Percentiles rank a stretch among this genome's conserved stretches.
Conservation (phyloP, 352 stramenopile genomes). For the Phytophthora capsici region DNA sequence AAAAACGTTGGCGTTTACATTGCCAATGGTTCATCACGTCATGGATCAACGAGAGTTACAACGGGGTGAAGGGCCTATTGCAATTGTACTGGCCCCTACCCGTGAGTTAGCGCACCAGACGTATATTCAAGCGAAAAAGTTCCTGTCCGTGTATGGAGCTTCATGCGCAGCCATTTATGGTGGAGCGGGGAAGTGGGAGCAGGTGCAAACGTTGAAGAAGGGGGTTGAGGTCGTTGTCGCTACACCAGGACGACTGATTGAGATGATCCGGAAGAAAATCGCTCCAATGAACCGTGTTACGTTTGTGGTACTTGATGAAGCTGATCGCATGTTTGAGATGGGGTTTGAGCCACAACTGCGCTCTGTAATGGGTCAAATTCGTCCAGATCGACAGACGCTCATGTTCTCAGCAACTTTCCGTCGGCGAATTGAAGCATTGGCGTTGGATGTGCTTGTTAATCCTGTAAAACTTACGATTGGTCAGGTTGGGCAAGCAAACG, state of each 20-base stretch:
- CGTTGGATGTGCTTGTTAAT: slow-evolving; percentile 79
- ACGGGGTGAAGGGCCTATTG: slow-evolving; percentile 81
- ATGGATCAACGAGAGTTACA: slow-evolving; percentile 87
- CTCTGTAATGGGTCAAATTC: slow-evolving; percentile 84
- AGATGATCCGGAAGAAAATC: slow-evolving; percentile 82
- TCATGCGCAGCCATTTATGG: slow-evolving; percentile 83
- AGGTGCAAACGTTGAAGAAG: slow-evolving; percentile 77
- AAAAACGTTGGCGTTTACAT: slow-evolving; percentile 97
- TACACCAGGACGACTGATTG: slow-evolving; percentile 82
- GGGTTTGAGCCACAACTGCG: slow-evolving; percentile 86
- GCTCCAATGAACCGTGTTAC: slow-evolving; percentile 75
- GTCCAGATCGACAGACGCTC: slow-evolving; percentile 85
- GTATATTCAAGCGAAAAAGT: slow-evolving; percentile 85
- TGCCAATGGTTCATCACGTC: slow-evolving; percentile 93
- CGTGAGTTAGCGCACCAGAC: slow-evolving; percentile 88
- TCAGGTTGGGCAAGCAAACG: slow-evolving; percentile 84
- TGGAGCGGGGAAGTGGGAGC: slow-evolving; percentile 85
- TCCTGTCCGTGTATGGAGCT: slow-evolving; percentile 67
- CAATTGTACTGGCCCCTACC: slow-evolving; percentile 80
- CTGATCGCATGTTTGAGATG: slow-evolving; percentile 92
- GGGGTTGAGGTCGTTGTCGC: slow-evolving; percentile 82
- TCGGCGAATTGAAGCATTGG: slow-evolving; percentile 69
- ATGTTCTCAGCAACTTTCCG: slow-evolving; percentile 91
- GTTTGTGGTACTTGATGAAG: slow-evolving; percentile 90
- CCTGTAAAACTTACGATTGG: slow-evolving; percentile 88